phyloP scores from a whole-genome alignment of 164 flowering plant species.

The Piper longum region DNA sequence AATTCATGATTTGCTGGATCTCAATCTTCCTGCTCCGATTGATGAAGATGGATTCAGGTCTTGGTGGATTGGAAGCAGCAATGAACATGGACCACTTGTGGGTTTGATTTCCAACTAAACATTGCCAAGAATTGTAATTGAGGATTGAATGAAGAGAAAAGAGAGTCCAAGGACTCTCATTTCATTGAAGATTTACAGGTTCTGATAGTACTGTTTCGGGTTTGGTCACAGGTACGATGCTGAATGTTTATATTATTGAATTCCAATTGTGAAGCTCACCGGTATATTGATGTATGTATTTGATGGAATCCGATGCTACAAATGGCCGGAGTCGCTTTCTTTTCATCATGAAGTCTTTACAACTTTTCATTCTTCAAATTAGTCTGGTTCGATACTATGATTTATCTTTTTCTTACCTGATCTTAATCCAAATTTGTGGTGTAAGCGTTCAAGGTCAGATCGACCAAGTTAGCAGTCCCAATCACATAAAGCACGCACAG shows the following conservation, averaged over 20 bases:
- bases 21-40: slow-evolving; percentile 51
- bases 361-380: background rate
- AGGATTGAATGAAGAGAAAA: slow-evolving; percentile 20
- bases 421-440: background rate
- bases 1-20: slow-evolving; percentile 37
- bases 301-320: background rate
- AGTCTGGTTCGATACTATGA: too few relatives aligned
- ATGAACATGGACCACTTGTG: slow-evolving; percentile 21
- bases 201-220: slow-evolving; percentile 7
- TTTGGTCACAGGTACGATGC: background rate
- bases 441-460: background rate
- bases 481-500: background rate
- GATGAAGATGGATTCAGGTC: slow-evolving; percentile 33
- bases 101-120: slow-evolving; percentile 12
- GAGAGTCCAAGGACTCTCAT: slow-evolving; percentile 6
- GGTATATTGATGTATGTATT: background rate
- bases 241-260: background rate
- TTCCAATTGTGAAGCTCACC: background rate
- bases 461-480: background rate
- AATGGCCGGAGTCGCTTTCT: background rate
- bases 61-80: slow-evolving; percentile 21
- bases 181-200: slow-evolving; percentile 21
- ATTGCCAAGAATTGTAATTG: slow-evolving; percentile 7
- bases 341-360: background rate
- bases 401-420: too few relatives aligned